Percentiles rank a stretch among this genome's conserved stretches.
Conservation (phyloP, 2,329 filamentous ascomycete genomes). For the Dendrostoma leiphaemia region DNA sequence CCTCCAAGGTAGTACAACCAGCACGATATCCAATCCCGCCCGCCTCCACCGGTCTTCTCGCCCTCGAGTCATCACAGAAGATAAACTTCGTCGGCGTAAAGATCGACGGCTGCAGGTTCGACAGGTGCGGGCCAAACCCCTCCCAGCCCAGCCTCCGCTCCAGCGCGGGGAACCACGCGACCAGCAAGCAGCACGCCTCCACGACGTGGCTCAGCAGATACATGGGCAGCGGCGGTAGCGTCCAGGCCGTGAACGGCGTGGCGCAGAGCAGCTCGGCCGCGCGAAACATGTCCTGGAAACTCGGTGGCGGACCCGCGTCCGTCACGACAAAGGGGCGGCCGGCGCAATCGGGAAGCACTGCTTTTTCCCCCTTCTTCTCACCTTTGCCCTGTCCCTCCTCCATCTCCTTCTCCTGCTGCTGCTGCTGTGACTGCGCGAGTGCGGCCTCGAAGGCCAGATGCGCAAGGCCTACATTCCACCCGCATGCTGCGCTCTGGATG, state of each 20-base stretch:
- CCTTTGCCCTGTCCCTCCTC: no score
- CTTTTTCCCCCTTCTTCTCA: no score
- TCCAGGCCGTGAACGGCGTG: conserved; percentile 30
- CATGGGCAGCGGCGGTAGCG: conserved; percentile 34
- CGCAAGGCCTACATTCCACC: conserved; percentile 51
- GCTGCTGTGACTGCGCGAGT: conserved; percentile 40
- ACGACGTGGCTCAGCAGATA: conserved; percentile 36
- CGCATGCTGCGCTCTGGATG: conserved; percentile 49
- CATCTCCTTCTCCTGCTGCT: conserved; percentile 25
- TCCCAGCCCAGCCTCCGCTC: conserved; percentile 24
- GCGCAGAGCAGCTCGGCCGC: conserved; percentile 29
- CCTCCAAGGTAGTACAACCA: conserved; percentile 38
- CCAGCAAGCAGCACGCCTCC: conserved; percentile 33
- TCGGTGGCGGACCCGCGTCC: conserved; percentile 44
- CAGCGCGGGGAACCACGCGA: conserved; percentile 21
- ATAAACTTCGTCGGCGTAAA: conserved; percentile 35
- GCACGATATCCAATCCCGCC: conserved; percentile 41
- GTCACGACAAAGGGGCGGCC: conserved; percentile 50
- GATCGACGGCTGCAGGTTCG: conserved; percentile 38
- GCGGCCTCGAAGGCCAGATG: conserved; percentile 53
- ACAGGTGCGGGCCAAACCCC: conserved; percentile 33
- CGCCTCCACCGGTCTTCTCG: conserved; percentile 33
- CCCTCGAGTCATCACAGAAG: conserved; percentile 35
- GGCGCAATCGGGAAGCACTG: conserved; percentile 34
- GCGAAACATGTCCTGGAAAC: conserved; percentile 38